Evolutionary conservation across 805 yeast genomes (phyloP), one percentile per base, ranked within the genome.

Genomic region (Barnettozyma salicaria): DNA sequence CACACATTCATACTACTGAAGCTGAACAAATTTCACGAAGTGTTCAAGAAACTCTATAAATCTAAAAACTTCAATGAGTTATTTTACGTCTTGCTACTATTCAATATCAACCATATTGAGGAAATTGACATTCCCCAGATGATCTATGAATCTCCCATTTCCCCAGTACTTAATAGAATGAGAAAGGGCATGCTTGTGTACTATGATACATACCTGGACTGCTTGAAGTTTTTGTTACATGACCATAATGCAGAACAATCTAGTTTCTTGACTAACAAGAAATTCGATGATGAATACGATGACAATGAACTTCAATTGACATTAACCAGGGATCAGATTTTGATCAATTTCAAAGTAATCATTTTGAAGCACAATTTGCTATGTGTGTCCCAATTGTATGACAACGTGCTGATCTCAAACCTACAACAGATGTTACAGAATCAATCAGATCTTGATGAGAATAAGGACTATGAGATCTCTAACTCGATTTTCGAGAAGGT

Each of bases 1-100:
- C 41, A 38, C 21, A 25, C 41, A 5, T 34, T 38, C 7, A 26
- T 38, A 13, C 17, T 38, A 10, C 31, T 38, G 6, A 38, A 35
- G 22, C 19, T 38, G 17, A 25, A 35, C 8, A 38, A 35, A 18
- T 38, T 25, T 17, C 16, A 30, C 6, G 41, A 38, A 27, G 41
- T 38, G 19, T 38, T 38, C 26, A 38, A 34, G 26, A 38, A 38
- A 28, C 21, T 38, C 7, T 38, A 38, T 25, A 32, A 30, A n/a
- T 12, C 37, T 2, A 24, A 34, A 9, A 5, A 31, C 2, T 27
- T 25, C 19, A 22, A 31, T 20, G 33, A 20, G 16, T 22, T 38
- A 19, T 34, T 38, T 21, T 38, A 28, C 34, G 26, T 35, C 3
- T n/a, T 38, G 8, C 27, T 38, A 16, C 25, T 38, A 4, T 30